Evolutionary conservation across 2,329 filamentous ascomycete species (phyloP).

Genomic region (Cadophora sp.): DNA sequence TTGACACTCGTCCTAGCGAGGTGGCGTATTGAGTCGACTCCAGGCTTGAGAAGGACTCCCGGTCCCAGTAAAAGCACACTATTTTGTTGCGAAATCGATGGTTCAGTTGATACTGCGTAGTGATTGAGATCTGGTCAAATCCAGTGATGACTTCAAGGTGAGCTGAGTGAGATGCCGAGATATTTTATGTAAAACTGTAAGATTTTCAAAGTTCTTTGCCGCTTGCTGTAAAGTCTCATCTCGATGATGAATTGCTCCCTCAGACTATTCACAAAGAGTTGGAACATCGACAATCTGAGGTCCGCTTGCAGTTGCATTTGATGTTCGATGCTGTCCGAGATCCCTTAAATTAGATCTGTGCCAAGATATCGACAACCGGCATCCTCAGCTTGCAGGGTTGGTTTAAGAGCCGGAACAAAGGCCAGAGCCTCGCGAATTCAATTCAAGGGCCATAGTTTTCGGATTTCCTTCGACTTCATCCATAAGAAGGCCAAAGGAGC

Average conservation of each 20-base stretch:
- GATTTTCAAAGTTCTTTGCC: background rate
- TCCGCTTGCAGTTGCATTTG: slow-evolving; percentile 12
- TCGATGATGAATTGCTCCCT: background rate
- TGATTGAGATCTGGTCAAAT: background rate
- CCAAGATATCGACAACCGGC: background rate
- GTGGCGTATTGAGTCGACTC: background rate
- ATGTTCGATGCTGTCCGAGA: slow-evolving; percentile 8
- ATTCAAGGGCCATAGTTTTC: background rate
- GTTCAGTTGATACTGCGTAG: background rate
- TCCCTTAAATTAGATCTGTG: slow-evolving; percentile 15
- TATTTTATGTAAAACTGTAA: background rate
- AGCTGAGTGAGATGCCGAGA: slow-evolving; percentile 10
- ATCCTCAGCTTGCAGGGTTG: background rate
- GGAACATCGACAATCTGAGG: background rate
- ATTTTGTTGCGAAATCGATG: background rate
- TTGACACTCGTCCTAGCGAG: slow-evolving; percentile 17
- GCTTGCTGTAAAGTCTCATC: background rate
- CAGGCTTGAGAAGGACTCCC: background rate
- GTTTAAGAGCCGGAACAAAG: slow-evolving; percentile 1
- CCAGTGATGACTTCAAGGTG: background rate
- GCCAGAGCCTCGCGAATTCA: background rate
- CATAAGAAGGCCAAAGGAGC: background rate
- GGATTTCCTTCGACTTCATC: background rate
- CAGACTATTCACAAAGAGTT: background rate
- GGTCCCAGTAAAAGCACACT: background rate